Conservation (phyloP, 805 yeast genomes). For the Starmerella sp. region DNA sequence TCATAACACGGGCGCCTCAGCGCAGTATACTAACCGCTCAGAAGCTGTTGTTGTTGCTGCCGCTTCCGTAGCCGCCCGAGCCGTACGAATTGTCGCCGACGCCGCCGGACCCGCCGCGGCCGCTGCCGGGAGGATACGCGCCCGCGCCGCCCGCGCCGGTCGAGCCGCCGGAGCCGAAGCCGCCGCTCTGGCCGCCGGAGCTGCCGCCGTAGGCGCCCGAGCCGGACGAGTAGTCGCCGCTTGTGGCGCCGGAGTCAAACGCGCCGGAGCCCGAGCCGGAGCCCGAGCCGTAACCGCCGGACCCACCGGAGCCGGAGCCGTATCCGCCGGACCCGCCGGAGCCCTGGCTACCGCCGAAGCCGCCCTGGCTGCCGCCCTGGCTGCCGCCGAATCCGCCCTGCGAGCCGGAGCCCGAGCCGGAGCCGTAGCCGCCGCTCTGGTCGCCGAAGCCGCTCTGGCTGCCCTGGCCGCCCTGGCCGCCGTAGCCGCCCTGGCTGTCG, state of each 20-base stretch:
- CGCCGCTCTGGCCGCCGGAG: neutral
- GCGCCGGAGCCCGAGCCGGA: slow-evolving; percentile 3
- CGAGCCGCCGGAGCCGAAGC: neutral
- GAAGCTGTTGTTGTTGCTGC: neutral
- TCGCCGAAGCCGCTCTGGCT: neutral
- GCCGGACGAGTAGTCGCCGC: slow-evolving; percentile 3
- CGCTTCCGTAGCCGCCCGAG: neutral
- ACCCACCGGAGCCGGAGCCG: neutral
- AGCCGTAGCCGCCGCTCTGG: slow-evolving; percentile 4
- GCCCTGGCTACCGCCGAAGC: neutral
- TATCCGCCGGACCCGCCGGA: no score
- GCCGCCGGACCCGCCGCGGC: neutral
- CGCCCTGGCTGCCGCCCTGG: neutral
- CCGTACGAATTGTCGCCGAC: neutral
- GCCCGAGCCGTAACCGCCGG: neutral
- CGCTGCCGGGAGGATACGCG: neutral
- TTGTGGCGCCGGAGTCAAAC: neutral
- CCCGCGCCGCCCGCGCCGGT: neutral
- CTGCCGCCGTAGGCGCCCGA: slow-evolving; percentile 6
- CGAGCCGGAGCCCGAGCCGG: neutral
- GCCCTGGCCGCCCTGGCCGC: neutral
- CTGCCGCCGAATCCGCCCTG: slow-evolving; percentile 4
- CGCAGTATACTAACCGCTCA: neutral
- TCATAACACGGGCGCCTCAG: neutral
- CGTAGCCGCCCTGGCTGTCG: neutral